Percentiles rank a stretch among this genome's conserved stretches.
Evolutionary conservation across 108 stramenopile genomes (phyloP).

Genomic region (Nitzschia putrida): DNA sequence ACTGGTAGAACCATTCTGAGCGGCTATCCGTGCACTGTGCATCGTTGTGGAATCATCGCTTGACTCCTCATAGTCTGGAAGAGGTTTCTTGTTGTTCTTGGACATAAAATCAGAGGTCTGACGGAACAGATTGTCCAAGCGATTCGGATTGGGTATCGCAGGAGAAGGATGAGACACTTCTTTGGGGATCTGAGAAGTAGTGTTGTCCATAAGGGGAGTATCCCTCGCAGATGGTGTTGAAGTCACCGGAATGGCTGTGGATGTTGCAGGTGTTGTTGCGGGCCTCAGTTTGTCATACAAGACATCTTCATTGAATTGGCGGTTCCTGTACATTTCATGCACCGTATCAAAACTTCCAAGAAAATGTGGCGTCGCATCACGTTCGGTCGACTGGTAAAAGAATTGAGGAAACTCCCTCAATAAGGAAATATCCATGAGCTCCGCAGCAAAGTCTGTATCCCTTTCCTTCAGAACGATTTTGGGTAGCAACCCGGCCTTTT

Average conservation of each 20-base stretch:
- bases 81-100: not conserved
- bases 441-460: conserved; percentile 1
- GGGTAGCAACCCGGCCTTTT: conserved; percentile 20
- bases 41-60: conserved; percentile 14
- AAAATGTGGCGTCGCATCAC: conserved; percentile 6
- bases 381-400: conserved; percentile 2
- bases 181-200: not conserved
- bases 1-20: not conserved
- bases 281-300: conserved; percentile 2
- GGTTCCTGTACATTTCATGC: conserved; percentile 9
- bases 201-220: not conserved
- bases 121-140: not conserved
- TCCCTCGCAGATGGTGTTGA: not conserved
- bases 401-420: conserved; percentile 26
- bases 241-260: not conserved
- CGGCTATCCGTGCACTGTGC: not conserved
- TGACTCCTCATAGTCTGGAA: conserved; percentile 12
- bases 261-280: not conserved
- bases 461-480: conserved; percentile 22
- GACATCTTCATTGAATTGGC: conserved; percentile 7
- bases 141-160: not conserved
- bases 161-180: not conserved
- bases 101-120: not conserved
- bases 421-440: not conserved
- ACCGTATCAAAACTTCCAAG: conserved; percentile 25